Base-by-base conservation (phyloP, 352 stramenopile genomes). In the Pythium myriotylum region DNA sequence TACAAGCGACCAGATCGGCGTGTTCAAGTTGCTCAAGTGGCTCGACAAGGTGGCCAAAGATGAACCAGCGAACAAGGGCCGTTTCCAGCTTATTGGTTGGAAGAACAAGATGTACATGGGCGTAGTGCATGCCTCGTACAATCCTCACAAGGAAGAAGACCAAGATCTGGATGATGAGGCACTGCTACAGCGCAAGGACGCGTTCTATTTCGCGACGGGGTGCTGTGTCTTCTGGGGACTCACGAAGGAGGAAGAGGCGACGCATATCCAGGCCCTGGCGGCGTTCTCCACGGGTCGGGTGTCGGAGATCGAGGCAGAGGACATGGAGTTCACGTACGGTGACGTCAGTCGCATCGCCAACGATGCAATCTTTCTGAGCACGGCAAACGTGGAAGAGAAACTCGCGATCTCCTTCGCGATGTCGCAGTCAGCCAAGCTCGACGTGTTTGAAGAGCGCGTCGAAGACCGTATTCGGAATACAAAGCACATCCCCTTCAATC, bases 381-480 rank as follows among this genome's bases (percentile, higher is more conserved):
- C 85, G 19, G 69, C 67, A 13, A 86, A 68, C 19, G 74, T 90
- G 33, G 75, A 81, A 2, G 91, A 98, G 68, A 96, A 95, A 63
- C 83, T 98, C 5, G 88, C 91, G 19, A 79, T 97, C 12, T 94
- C 81, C 13, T 98, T 96, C 67, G 91, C 93, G 12, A 88, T 98
- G 74, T 81, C 92, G 8, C 94, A 98, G 70, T 97, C 87, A 16
- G 86, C 85, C 24, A 97, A 96, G 56, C 73, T 98, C 16, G 87
- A 95, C 43, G 86, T 97, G 5, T 97, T 97, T 69, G 94, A 98
- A 65, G 83, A 86, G 49, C 83, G 84, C 45, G 85, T 97, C 35
- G 86, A 96, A 60, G 68, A 88, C 14, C 86, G 80, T 12, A 97
- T 95, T 42, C 79, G 77, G 37, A 88, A 81, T 27, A 94, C 86